Conservation (phyloP, 108 stramenopile genomes). For the Conticribra guillardii region DNA sequence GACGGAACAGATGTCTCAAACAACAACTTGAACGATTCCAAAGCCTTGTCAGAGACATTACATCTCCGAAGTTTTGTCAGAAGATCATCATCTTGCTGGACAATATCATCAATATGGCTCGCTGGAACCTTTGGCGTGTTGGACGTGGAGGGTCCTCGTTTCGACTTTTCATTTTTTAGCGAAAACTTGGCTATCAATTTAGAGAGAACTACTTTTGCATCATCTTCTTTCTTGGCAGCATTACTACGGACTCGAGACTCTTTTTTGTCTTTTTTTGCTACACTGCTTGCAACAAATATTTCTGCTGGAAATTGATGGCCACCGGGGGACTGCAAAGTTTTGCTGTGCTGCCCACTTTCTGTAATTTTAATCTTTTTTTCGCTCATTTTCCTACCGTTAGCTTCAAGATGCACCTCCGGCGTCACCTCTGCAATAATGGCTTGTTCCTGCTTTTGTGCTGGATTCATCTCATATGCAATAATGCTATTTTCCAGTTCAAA, state of each 20-base stretch:
- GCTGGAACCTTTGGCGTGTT: not conserved
- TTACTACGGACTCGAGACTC: not conserved
- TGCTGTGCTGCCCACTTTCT: not conserved
- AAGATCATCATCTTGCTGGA: too few relatives aligned
- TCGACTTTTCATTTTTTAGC: not conserved
- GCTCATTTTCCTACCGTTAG: not conserved
- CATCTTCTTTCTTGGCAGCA: not conserved
- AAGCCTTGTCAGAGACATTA: not conserved
- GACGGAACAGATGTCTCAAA: not conserved
- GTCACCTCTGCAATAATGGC: not conserved
- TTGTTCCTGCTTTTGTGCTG: not conserved
- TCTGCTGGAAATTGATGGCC: too few relatives aligned
- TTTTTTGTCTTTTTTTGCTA: not conserved
- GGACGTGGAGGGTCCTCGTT: not conserved
- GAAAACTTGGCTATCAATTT: not conserved
- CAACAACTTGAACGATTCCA: not conserved
- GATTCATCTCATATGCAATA: not conserved
- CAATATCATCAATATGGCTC: not conserved
- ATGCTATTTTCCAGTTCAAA: not conserved
- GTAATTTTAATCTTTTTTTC: not conserved
- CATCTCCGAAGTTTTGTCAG: not conserved
- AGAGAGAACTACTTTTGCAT: not conserved
- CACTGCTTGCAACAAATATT: not conserved
- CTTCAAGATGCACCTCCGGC: not conserved
- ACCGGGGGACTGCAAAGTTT: not conserved